Evolutionary conservation across 1,284 basidiomycete species (phyloP), one percentile per base, ranked within the genome.

Genomic region (Sporisorium exsertum): DNA sequence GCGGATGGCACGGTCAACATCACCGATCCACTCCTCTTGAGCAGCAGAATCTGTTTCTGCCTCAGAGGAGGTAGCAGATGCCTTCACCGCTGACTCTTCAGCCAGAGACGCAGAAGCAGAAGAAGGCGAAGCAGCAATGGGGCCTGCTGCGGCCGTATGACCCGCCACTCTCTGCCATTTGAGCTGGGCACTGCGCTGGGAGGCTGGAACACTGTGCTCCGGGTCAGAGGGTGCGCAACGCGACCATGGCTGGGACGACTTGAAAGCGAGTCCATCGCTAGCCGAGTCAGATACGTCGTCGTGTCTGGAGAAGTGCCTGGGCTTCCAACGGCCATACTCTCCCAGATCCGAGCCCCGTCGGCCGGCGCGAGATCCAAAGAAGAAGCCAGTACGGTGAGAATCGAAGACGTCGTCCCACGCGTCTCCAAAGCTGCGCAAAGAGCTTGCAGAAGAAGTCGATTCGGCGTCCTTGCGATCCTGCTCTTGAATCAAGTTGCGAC

Each of bases 1-100:
- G 22, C 60, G 64, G 18, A 76, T 64, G 24, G 68, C 73, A 20
- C 43, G 42, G 18, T 76, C 64, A 16, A 76, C 68, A 18, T 76
- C 68, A 5, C 68, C 73, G 20, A 76, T 67, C 68, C 68, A 71
- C 10, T 76, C 68, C 32, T 76, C 73, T n/a, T 55, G 63, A 42
- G 24, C 32, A 13, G 55, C 59, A 18, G 45, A 18, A 18, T 50
- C 43, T 2, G 33, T 45, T n/a, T 57, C 54, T 16, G 35, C 20
- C 3, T 22, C 51, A 13, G 15, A 5, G 4, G 46, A 22, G 24
- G 26, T 33, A 12, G 35, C 22, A 2, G 45, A 35, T 16, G 12
- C 18, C 5, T 20, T 47, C 2, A 20, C 33, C 35, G n/a, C 7
- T 24, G 35, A 18, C 5, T 18, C 33, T 5, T 33, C 20, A 1